Percentiles rank a stretch among this genome's conserved stretches.
These are phyloP conservation scores for Phialemonium atrogriseum DNA, from an alignment of 2,329 filamentous ascomycete species.

Conservation along the genomic window DNA sequence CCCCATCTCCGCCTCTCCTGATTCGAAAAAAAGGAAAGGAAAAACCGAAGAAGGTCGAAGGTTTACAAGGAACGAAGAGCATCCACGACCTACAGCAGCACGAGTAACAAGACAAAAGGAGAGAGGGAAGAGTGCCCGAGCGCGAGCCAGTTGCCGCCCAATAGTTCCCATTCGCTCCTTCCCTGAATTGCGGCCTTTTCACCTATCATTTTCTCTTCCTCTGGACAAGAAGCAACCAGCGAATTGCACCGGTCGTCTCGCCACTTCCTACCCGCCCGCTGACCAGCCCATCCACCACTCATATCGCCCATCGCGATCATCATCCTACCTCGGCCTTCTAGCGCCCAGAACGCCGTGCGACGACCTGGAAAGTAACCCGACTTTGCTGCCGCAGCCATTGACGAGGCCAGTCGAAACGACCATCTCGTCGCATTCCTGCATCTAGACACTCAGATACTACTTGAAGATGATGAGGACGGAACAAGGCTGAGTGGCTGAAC, in stretches of 20 bases:
- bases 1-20: no score
- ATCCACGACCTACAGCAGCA: no score
- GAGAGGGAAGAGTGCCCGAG: no score
- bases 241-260: slow-evolving; percentile 22
- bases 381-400: slow-evolving; percentile 1
- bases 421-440: not conserved
- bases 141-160: no score
- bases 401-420: not conserved
- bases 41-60: no score
- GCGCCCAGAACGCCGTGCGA: slow-evolving; percentile 9
- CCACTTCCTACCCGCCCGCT: slow-evolving; percentile 24
- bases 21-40: no score
- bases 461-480: slow-evolving; percentile 1
- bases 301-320: slow-evolving; percentile 22
- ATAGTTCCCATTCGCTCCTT: no score
- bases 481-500: slow-evolving; percentile 7
- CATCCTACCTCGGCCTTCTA: slow-evolving; percentile 15
- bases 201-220: slow-evolving; percentile 2
- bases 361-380: not conserved
- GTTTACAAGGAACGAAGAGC: no score
- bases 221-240: slow-evolving; percentile 17
- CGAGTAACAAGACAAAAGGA: no score
- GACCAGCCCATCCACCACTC: slow-evolving; percentile 26
- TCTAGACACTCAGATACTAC: not conserved
- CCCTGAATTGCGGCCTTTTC: slow-evolving; percentile 3